Evolutionary conservation across 2,329 filamentous ascomycete species (phyloP).

Genomic region (Fusarium paranaense): DNA sequence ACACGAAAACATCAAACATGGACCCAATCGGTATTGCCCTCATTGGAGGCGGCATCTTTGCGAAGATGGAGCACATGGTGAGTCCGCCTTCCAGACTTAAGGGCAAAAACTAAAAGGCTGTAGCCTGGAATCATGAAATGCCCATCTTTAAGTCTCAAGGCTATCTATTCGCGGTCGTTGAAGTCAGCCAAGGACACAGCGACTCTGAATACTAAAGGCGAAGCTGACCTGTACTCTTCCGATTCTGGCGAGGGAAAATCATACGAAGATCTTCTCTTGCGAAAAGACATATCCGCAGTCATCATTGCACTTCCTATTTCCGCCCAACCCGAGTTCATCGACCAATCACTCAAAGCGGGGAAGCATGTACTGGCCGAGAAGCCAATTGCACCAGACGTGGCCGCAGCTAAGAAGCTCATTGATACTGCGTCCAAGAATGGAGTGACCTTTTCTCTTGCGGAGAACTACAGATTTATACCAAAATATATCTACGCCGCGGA

Average conservation of each 20-base stretch:
- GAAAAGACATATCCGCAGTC: not conserved
- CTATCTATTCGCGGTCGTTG: not conserved
- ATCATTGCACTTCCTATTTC: not conserved
- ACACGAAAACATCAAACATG: not conserved
- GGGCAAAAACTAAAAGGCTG: not conserved
- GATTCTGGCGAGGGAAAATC: not conserved
- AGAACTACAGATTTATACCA: not conserved
- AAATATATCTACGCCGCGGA: not conserved
- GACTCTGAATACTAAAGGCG: not conserved
- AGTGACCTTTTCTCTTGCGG: not conserved
- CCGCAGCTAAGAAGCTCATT: not conserved
- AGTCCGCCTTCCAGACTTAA: not conserved
- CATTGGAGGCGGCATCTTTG: not conserved
- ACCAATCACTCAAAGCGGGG: not conserved
- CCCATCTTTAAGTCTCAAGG: not conserved
- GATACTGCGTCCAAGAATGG: not conserved
- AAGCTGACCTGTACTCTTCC: not conserved
- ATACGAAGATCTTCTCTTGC: not conserved
- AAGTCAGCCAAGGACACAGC: not conserved
- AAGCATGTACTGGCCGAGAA: not conserved
- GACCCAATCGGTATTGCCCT: not conserved
- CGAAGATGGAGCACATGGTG: slow-evolving; percentile 3
- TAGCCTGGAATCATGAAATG: not conserved
- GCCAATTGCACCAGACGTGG: not conserved
- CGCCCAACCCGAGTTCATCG: not conserved